Conservation (phyloP, 1,284 basidiomycete species). For the Malassezia nana region DNA sequence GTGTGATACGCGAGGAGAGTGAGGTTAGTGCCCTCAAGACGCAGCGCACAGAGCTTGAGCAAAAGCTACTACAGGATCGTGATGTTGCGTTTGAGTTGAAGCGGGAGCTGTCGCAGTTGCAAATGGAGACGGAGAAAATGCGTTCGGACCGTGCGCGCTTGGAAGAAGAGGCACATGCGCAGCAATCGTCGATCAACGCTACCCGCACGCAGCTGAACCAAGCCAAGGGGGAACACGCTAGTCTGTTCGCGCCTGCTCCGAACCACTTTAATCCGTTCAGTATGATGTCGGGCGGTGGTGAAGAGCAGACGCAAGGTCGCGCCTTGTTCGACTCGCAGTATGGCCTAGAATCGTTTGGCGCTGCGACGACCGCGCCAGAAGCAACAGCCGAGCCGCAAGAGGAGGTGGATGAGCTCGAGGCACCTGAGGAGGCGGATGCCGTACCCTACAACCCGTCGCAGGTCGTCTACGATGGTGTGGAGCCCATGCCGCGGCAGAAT, state of each 20-base stretch:
- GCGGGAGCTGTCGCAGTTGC: slow-evolving; percentile 68
- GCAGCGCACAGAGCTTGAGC: slow-evolving; percentile 87
- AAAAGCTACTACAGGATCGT: slow-evolving; percentile 76
- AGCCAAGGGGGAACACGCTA: slow-evolving; percentile 67
- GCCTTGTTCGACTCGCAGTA: slow-evolving; percentile 43
- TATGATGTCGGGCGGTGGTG: slow-evolving; percentile 40
- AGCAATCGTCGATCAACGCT: slow-evolving; percentile 87
- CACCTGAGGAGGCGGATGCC: not conserved
- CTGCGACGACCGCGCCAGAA: not conserved
- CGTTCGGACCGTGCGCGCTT: slow-evolving; percentile 74
- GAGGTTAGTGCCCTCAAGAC: slow-evolving; percentile 77
- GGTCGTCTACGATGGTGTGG: not conserved
- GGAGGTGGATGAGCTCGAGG: not conserved
- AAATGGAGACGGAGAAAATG: slow-evolving; percentile 62
- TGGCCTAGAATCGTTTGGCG: not conserved
- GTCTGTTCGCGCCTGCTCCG: slow-evolving; percentile 44
- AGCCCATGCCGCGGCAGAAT: not conserved
- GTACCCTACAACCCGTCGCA: not conserved
- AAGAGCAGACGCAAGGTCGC: slow-evolving; percentile 44
- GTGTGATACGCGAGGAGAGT: slow-evolving; percentile 81
- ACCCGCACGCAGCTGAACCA: slow-evolving; percentile 83
- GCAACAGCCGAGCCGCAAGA: not conserved
- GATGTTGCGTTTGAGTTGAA: slow-evolving; percentile 84
- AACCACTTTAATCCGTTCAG: slow-evolving; percentile 73
- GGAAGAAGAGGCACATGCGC: slow-evolving; percentile 87